phyloP scores from a whole-genome alignment of 2,329 filamentous ascomycete species.

The Pseudocercospora eumusae region DNA sequence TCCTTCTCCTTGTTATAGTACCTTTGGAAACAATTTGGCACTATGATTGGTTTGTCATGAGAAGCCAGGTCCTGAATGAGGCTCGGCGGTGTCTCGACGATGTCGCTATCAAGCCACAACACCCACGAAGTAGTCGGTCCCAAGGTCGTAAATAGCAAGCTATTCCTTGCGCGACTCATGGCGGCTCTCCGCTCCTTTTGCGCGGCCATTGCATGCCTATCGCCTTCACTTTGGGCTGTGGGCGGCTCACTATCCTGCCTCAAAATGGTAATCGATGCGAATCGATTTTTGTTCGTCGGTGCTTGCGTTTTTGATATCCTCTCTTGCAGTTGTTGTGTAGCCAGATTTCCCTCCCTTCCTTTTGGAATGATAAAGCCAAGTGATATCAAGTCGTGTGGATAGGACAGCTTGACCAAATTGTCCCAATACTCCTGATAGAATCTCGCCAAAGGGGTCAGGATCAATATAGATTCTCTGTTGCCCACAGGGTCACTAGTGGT shows the following conservation, averaged over 20 bases:
- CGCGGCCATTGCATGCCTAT: conserved; percentile 87
- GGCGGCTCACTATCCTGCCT: conserved; percentile 92
- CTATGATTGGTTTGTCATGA: conserved; percentile 87
- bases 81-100: conserved; percentile 79
- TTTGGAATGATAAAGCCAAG: conserved; percentile 96
- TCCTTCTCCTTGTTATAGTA: conserved; percentile 70
- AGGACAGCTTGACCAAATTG: conserved; percentile 78
- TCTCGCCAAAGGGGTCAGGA: conserved; percentile 86
- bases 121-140: conserved; percentile 93
- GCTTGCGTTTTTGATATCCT: conserved; percentile 84
- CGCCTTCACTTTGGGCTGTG: conserved; percentile 76
- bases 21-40: conserved; percentile 92
- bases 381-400: conserved; percentile 92
- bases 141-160: conserved; percentile 89
- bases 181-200: conserved; percentile 83
- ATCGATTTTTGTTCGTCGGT: conserved; percentile 76
- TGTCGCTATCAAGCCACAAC: conserved; percentile 90
- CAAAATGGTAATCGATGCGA: conserved; percentile 90
- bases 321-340: conserved; percentile 78
- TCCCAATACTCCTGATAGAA: conserved; percentile 98
- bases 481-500: conserved; percentile 72
- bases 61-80: conserved; percentile 89
- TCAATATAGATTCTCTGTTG: conserved; percentile 82
- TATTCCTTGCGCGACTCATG: conserved; percentile 93
- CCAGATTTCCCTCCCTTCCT: conserved; percentile 85